Conservation (phyloP, 306 rosid genomes). For the Quercus gilva region DNA sequence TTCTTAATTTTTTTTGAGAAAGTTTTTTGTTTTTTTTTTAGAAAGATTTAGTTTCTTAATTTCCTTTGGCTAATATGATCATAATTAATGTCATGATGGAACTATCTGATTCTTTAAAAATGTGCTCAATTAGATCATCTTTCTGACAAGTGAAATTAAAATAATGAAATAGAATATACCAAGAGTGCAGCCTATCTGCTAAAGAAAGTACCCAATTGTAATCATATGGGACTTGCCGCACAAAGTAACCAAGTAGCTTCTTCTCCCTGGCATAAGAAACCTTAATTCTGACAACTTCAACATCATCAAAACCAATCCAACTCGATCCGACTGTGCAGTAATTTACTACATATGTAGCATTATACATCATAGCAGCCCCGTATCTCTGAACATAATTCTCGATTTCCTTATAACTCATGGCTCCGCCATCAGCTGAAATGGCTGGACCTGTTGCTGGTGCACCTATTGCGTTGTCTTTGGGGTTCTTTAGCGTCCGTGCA, state of each 20-base stretch:
- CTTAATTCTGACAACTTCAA: slow-evolving; percentile 30
- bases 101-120: too few species aligned
- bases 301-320: slow-evolving; percentile 48
- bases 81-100: too few species aligned
- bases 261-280: slow-evolving; percentile 36
- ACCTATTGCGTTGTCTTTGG: slow-evolving; percentile 20
- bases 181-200: too few species aligned
- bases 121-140: too few species aligned
- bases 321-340: slow-evolving; percentile 31
- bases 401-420: slow-evolving; percentile 26
- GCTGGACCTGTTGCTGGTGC: slow-evolving; percentile 23
- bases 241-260: slow-evolving; percentile 32
- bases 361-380: background rate
- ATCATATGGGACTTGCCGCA: slow-evolving; percentile 32
- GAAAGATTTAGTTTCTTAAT: too few species aligned
- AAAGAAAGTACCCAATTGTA: slow-evolving; percentile 43
- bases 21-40: too few species aligned
- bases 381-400: background rate
- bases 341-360: slow-evolving; percentile 34
- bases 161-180: too few species aligned
- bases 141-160: too few species aligned
- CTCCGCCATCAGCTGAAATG: slow-evolving; percentile 13
- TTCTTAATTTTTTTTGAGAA: too few species aligned
- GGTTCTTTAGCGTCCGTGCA: slow-evolving; percentile 35
- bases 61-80: background rate